These are phyloP conservation scores for Penicillium capsulatum DNA, from an alignment of 2,329 filamentous ascomycete genomes.

Conservation along the genomic window DNA sequence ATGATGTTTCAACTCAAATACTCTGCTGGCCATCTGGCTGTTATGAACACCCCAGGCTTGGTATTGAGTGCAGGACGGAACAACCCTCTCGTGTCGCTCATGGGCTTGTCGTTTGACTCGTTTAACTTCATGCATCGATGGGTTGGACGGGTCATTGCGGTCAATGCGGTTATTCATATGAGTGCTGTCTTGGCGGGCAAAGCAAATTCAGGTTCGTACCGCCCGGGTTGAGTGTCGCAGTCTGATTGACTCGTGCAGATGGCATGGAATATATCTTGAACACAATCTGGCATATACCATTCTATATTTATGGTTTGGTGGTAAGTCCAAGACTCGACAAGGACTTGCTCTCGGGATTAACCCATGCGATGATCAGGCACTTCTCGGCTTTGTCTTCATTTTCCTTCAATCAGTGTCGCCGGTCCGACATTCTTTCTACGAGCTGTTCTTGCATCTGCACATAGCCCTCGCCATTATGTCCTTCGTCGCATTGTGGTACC, in stretches of 20 bases:
- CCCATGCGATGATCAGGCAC: slow-evolving; percentile 30
- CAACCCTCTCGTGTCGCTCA: slow-evolving; percentile 75
- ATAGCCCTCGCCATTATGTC: slow-evolving; percentile 38
- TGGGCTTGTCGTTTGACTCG: slow-evolving; percentile 85
- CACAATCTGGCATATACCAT: slow-evolving; percentile 26
- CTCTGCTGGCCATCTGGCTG: slow-evolving; percentile 72
- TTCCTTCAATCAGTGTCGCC: slow-evolving; percentile 40
- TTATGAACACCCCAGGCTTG: slow-evolving; percentile 83
- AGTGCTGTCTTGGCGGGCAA: slow-evolving; percentile 24
- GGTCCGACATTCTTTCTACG: slow-evolving; percentile 44
- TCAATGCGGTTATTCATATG: slow-evolving; percentile 66
- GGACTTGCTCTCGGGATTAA: slow-evolving; percentile 36
- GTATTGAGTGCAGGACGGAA: slow-evolving; percentile 84
- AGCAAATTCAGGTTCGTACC: slow-evolving; percentile 20
- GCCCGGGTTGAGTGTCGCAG: not conserved
- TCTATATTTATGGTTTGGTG: slow-evolving; percentile 30
- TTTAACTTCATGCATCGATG: slow-evolving; percentile 86
- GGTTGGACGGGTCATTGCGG: slow-evolving; percentile 67
- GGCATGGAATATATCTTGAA: slow-evolving; percentile 53
- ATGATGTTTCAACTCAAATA: slow-evolving; percentile 59
- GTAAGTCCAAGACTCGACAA: slow-evolving; percentile 30
- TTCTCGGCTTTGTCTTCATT: slow-evolving; percentile 38
- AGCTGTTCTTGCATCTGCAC: slow-evolving; percentile 43
- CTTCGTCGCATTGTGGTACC: slow-evolving; percentile 39
- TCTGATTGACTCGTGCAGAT: slow-evolving; percentile 22